A percentile compares a stretch with the other conserved stretches of the same genome.
These are phyloP conservation scores for Articulospora tetracladia DNA, from an alignment of 495 filamentous ascomycete species.

Conservation along the genomic window DNA sequence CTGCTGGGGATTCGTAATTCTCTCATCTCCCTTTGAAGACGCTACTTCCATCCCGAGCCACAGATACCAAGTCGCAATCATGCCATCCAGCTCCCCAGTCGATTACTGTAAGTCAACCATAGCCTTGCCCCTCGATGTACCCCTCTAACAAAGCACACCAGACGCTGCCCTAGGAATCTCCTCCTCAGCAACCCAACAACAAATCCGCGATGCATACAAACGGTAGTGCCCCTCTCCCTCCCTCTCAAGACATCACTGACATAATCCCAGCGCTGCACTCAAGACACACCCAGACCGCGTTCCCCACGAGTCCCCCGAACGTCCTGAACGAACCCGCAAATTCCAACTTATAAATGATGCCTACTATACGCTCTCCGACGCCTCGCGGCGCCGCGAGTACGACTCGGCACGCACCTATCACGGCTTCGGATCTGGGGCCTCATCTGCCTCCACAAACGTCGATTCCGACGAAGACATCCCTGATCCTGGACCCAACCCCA, in stretches of 20 bases:
- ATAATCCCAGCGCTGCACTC: conserved; percentile 68
- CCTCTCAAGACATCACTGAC: conserved; percentile 8
- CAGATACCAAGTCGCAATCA: neutral
- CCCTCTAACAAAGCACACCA: conserved; percentile 22
- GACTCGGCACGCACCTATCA: conserved; percentile 54
- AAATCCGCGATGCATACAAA: conserved; percentile 96
- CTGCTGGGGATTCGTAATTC: too few relatives aligned
- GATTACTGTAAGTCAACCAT: conserved; percentile 47
- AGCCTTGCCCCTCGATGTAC: conserved; percentile 1
- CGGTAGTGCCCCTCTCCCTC: conserved; percentile 42
- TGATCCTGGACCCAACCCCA: conserved; percentile 21
- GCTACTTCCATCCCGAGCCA: neutral
- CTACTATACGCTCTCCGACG: conserved; percentile 91
- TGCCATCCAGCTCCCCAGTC: conserved; percentile 28
- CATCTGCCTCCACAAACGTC: conserved; percentile 34
- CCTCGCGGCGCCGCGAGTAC: conserved; percentile 78
- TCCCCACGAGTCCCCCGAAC: conserved; percentile 77
- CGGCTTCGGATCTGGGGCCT: conserved; percentile 36
- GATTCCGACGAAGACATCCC: conserved; percentile 57
- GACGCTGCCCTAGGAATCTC: conserved; percentile 70
- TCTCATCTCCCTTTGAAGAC: too few relatives aligned
- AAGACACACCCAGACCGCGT: conserved; percentile 95
- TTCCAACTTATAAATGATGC: conserved; percentile 98
- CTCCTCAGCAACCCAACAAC: conserved; percentile 67
- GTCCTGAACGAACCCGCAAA: conserved; percentile 73